Evolutionary conservation across 768 basidiomycete species (phyloP).

Genomic region (Phlebiopsis flavidoalba): DNA sequence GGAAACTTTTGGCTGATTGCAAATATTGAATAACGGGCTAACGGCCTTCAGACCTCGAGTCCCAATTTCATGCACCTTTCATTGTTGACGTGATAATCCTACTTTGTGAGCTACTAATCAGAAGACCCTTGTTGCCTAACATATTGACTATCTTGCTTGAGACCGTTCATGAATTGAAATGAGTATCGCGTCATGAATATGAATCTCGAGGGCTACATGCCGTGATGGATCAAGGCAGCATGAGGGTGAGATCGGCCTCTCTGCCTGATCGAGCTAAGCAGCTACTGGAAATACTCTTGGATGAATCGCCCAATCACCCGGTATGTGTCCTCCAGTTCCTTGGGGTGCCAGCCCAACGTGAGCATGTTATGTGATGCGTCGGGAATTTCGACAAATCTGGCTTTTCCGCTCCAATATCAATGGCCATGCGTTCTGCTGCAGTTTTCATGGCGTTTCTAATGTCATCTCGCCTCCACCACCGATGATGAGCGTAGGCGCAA

Average conservation of each 20-base stretch:
- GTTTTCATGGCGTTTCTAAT: constrained; percentile 24
- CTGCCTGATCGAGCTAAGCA: background rate
- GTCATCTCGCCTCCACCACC: constrained; percentile 24
- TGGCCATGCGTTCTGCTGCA: constrained; percentile 19
- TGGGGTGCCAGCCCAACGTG: constrained; percentile 44
- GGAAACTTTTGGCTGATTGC: too few species aligned
- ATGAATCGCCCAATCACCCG: constrained; percentile 47
- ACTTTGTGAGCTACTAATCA: too few species aligned
- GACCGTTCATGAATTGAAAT: too few species aligned
- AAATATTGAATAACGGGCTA: too few species aligned
- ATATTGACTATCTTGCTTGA: too few species aligned
- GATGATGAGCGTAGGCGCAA: constrained; percentile 23
- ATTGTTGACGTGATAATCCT: too few species aligned
- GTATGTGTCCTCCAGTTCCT: constrained; percentile 44
- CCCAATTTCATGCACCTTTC: background rate
- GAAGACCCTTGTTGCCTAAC: too few species aligned
- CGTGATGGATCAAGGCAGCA: too few species aligned
- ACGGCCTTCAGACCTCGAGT: too few species aligned
- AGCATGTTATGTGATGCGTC: constrained; percentile 44
- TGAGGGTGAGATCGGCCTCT: background rate
- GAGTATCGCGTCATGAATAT: too few species aligned
- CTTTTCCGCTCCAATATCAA: constrained; percentile 20
- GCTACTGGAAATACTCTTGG: background rate
- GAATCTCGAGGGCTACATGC: too few species aligned
- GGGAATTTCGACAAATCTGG: constrained; percentile 9